Evolutionary conservation across 2,329 filamentous ascomycete species (phyloP).

Genomic region (Hypoxylon sp.): DNA sequence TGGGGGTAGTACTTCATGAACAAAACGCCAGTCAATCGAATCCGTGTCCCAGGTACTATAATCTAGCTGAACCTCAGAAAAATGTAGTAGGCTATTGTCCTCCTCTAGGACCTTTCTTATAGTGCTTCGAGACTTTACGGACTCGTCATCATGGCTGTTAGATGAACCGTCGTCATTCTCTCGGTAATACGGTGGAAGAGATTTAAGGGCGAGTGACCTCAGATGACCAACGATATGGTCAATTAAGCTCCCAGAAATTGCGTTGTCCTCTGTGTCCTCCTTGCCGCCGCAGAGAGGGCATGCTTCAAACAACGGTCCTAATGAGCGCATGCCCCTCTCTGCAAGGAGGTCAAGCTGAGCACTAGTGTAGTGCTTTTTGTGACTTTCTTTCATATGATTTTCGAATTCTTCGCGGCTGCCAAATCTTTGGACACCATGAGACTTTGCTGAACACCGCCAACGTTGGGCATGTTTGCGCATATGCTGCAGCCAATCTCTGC

Average conservation of each 20-base stretch:
- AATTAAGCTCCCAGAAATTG: not conserved
- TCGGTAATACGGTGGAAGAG: conserved; percentile 17
- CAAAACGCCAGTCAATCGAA: not conserved
- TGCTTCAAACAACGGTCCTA: conserved; percentile 10
- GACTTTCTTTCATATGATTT: conserved; percentile 1
- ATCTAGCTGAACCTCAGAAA: not conserved
- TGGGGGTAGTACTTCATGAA: not conserved
- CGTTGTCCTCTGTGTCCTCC: not conserved
- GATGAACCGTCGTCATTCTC: conserved; percentile 4
- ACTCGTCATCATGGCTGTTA: not conserved
- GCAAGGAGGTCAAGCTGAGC: conserved; percentile 13
- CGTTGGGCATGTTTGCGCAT: conserved; percentile 19
- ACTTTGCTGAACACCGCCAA: conserved; percentile 24
- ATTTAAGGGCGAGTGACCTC: conserved; percentile 26
- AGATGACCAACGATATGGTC: conserved; percentile 25
- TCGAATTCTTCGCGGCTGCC: conserved; percentile 7
- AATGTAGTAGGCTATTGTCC: not conserved
- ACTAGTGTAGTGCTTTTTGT: conserved; percentile 1
- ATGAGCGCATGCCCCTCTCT: conserved; percentile 4
- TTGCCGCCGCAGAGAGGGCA: conserved; percentile 20
- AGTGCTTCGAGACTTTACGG: conserved; percentile 1
- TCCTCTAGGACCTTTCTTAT: not conserved
- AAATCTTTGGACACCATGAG: not conserved
- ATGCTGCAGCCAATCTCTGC: conserved; percentile 16
- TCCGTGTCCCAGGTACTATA: not conserved